A percentile compares a stretch with the other conserved stretches of the same genome.
These are phyloP conservation scores for Amphichorda felina DNA, from an alignment of 2,329 filamentous ascomycete species.

Conservation along the genomic window DNA sequence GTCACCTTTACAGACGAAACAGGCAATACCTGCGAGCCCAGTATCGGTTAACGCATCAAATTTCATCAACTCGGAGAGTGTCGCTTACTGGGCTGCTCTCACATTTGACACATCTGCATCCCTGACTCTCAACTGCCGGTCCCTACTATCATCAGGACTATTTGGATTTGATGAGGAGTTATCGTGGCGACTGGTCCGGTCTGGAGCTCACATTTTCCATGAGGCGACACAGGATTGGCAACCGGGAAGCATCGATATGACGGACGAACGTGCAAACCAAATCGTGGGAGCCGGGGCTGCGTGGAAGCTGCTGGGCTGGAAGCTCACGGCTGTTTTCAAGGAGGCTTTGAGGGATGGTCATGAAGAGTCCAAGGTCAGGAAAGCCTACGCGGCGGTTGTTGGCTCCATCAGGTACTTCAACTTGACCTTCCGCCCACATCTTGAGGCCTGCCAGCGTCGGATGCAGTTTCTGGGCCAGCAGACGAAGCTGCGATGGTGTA, in stretches of 20 bases:
- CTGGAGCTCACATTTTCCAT: conserved; percentile 15
- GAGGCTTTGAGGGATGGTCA: conserved; percentile 18
- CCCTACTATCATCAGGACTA: conserved; percentile 24
- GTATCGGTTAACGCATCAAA: conserved; percentile 14
- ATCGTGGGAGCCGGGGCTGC: conserved; percentile 14
- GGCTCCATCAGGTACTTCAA: conserved; percentile 15
- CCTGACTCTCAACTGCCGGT: conserved; percentile 24
- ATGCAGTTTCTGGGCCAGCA: conserved; percentile 18
- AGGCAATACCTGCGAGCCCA: conserved; percentile 11
- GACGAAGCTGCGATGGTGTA: conserved; percentile 19
- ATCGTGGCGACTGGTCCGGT: conserved; percentile 14
- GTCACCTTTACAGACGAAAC: conserved; percentile 11
- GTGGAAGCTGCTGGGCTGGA: conserved; percentile 19
- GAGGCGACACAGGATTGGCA: conserved; percentile 14
- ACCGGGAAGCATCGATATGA: conserved; percentile 12
- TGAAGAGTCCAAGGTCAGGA: conserved; percentile 15
- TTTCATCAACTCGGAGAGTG: conserved; percentile 24
- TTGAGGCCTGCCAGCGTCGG: conserved; percentile 16
- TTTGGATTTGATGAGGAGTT: conserved; percentile 18
- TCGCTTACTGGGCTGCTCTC: conserved; percentile 26
- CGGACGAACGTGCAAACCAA: conserved; percentile 17
- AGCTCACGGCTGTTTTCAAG: conserved; percentile 17
- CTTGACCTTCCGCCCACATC: conserved; percentile 11
- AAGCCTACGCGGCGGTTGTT: conserved; percentile 11
- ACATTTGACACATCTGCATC: conserved; percentile 28